A percentile compares a stretch with the other conserved stretches of the same genome.
Conservation (phyloP, 306 rosid genomes). For the Corylus avellana region DNA sequence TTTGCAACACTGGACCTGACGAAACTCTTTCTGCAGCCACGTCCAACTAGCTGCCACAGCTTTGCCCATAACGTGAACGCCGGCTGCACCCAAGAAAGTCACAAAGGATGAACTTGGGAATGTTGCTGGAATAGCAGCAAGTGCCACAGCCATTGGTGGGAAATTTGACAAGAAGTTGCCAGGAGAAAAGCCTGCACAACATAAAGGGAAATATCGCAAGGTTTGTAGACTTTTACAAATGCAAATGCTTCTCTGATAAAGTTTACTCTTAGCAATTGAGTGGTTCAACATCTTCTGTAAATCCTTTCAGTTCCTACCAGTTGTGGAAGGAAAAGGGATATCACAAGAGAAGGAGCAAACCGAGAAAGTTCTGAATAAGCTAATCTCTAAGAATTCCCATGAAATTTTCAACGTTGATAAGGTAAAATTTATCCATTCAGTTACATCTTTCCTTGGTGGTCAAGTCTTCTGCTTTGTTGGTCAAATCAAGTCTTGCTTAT, state of each 20-base stretch:
- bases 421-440: conserved; percentile 41
- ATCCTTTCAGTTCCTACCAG: conserved; percentile 76
- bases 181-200: conserved; percentile 79
- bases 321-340: conserved; percentile 64
- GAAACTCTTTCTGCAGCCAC: conserved; percentile 57
- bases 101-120: conserved; percentile 72
- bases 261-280: not conserved
- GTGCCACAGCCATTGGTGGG: conserved; percentile 94
- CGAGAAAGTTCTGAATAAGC: conserved; percentile 79
- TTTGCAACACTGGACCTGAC: conserved; percentile 4
- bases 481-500: too few relatives aligned
- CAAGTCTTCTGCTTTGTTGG: not conserved
- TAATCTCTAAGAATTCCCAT: conserved; percentile 79
- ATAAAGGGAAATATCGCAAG: conserved; percentile 87
- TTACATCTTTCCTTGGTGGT: not conserved
- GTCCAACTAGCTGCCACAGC: conserved; percentile 86
- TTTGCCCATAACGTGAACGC: conserved; percentile 89
- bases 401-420: conserved; percentile 74
- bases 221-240: conserved; percentile 34
- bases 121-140: conserved; percentile 88
- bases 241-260: conserved; percentile 11
- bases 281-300: conserved; percentile 20
- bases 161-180: conserved; percentile 87
- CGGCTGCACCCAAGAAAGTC: conserved; percentile 66
- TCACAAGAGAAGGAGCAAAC: conserved; percentile 77